These are phyloP conservation scores for Blastobotrys apis DNA, from an alignment of 1,139 yeast genomes.

Conservation along the genomic window DNA sequence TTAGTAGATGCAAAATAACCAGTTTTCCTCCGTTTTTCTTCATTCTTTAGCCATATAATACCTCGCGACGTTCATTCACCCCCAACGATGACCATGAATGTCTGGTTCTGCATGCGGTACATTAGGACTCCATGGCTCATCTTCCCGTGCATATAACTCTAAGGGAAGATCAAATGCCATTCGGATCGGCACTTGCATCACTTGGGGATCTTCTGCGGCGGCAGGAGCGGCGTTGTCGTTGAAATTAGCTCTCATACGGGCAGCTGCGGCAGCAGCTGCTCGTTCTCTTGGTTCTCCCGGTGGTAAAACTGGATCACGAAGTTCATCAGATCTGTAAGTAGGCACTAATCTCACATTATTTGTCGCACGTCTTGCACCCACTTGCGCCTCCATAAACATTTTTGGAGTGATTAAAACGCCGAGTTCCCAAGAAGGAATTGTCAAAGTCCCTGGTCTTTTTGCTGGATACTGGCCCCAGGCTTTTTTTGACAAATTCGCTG, in stretches of 20 bases:
- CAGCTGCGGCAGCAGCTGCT: background rate
- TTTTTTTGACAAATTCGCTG: conserved; percentile 36
- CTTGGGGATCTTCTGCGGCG: background rate
- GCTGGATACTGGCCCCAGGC: conserved; percentile 35
- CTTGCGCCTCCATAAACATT: conserved; percentile 8
- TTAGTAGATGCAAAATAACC: no score
- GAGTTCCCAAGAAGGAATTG: conserved; percentile 34
- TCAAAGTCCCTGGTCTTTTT: conserved; percentile 19
- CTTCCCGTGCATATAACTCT: conserved; percentile 20
- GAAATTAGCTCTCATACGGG: no score
- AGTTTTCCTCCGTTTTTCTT: no score
- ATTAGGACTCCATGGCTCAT: conserved; percentile 27
- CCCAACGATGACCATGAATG: background rate
- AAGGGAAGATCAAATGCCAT: conserved; percentile 32
- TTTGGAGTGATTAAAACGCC: conserved; percentile 32
- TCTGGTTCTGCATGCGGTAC: conserved; percentile 14
- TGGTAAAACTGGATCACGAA: no score
- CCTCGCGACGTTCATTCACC: no score
- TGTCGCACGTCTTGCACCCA: background rate
- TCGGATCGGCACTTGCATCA: conserved; percentile 18
- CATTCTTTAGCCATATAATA: no score
- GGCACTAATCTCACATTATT: conserved; percentile 18
- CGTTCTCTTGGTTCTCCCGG: no score
- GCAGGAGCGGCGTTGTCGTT: no score
- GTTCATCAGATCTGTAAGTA: conserved; percentile 18